Evolutionary conservation across 768 basidiomycete genomes (phyloP), one percentile per base, ranked within the genome.

Genomic region (Sistotremastrum niveocremeum): DNA sequence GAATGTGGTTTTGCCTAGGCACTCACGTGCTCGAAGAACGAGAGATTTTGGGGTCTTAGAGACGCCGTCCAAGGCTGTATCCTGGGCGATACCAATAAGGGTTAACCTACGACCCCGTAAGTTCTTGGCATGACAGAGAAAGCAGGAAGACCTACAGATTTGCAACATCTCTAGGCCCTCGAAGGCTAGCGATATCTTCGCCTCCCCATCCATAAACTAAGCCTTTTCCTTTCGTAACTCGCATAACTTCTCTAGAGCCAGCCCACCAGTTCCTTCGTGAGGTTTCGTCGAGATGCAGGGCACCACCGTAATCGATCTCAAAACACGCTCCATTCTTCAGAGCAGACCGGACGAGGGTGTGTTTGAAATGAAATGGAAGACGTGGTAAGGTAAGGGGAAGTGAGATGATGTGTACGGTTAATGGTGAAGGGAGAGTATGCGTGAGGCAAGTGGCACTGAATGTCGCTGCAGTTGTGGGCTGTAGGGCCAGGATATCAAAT

Each of bases 251-350:
- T 34, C 80, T 66, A 7, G 84, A 76, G 0, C 76, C 70, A 0
- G 82, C 77, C 88, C 88, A 85, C 87, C 86, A 86, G 52, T 88
- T 85, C 37, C 84, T 65, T 62, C 84, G 84, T 4, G 76, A 73
- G 40, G 79, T 76, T 12, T 70, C 68, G 41, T 79, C 77, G 1
- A 74, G 78, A 1, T 79, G 77, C 0, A 90, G 61, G 0, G 84
- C 81, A 9, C 83, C 82, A 0, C 76, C 77, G 50, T 89, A 90
- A 51, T 70, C 71, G 40, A 91, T 73, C 60, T 90, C 88, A 55
- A 93, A 89, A 0, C 79, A 80, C 0, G 80, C 81, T 6, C 88
- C 88, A 50, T 86, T 85, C 52, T 79, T 81, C 29, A 86, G 68
- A 1, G 89, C 85, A 0, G 82, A 81, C 39, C 84, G 76, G 33